Percentiles rank a stretch among this genome's conserved stretches.
These are phyloP conservation scores for Eragrostis tef DNA, from an alignment of 202 grass and related monocot genomes.

Conservation along the genomic window DNA sequence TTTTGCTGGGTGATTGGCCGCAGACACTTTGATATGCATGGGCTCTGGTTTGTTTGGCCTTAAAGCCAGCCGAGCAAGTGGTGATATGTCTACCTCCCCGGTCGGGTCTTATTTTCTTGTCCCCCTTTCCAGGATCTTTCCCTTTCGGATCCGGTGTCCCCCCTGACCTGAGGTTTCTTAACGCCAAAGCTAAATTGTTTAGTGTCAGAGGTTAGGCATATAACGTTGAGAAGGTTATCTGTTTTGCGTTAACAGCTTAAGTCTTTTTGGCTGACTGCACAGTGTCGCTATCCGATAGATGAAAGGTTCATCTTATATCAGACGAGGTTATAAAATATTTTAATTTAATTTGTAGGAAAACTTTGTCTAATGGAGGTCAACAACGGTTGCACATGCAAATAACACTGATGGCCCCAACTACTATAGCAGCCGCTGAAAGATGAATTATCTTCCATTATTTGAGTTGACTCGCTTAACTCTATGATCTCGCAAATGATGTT, in stretches of 20 bases:
- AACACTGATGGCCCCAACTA: background rate
- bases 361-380: background rate
- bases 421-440: background rate
- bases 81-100: conserved; percentile 24
- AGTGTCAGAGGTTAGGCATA: conserved; percentile 9
- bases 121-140: background rate
- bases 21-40: conserved; percentile 18
- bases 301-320: too few relatives aligned
- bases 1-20: conserved; percentile 43
- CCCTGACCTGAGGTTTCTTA: conserved; percentile 41
- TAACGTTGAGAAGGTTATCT: background rate
- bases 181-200: conserved; percentile 55
- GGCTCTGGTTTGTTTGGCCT: conserved; percentile 1
- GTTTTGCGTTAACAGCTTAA: background rate
- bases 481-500: background rate
- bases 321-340: too few relatives aligned
- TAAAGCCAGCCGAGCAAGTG: conserved; percentile 20
- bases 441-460: background rate
- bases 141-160: conserved; percentile 24
- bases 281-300: background rate
- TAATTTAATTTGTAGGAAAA: background rate
- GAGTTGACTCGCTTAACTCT: conserved; percentile 4
- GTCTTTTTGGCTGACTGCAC: background rate
- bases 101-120: conserved; percentile 42
- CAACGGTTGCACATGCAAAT: background rate